Percentiles rank a stretch among this genome's conserved stretches.
Evolutionary conservation across 2,329 filamentous ascomycete genomes (phyloP).

Genomic region (Xylaria sp.): DNA sequence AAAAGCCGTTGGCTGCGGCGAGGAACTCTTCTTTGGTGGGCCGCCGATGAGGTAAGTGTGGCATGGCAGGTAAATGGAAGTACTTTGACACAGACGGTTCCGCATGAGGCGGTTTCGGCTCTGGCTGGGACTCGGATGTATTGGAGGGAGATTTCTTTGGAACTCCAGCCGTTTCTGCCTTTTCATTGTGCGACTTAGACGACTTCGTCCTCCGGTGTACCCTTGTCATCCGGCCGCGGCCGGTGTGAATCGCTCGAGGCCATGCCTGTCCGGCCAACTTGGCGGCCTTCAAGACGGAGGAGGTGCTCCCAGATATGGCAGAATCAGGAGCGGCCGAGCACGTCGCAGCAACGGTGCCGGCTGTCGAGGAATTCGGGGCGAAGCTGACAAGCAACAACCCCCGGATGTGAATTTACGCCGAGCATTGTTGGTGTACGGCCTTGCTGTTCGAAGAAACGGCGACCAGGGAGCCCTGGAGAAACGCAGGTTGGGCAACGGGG

Average conservation of each 20-base stretch:
- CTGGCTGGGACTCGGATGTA: constrained; percentile 36
- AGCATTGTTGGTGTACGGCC: constrained; percentile 54
- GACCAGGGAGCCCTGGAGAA: constrained; percentile 46
- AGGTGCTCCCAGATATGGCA: constrained; percentile 43
- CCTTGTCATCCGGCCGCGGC: constrained; percentile 40
- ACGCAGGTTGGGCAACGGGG: constrained; percentile 38
- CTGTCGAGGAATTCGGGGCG: constrained; percentile 53
- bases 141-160: constrained; percentile 30
- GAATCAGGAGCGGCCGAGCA: constrained; percentile 56
- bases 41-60: constrained; percentile 84
- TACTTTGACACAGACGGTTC: constrained; percentile 66
- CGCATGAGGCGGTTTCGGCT: constrained; percentile 39
- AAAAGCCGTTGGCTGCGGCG: constrained; percentile 90
- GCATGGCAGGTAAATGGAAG: constrained; percentile 61
- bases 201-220: constrained; percentile 48
- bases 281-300: constrained; percentile 50
- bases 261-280: constrained; percentile 54
- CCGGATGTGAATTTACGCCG: constrained; percentile 66
- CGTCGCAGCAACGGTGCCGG: constrained; percentile 54
- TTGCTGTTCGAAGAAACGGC: constrained; percentile 45
- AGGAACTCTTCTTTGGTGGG: constrained; percentile 94
- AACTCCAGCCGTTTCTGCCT: constrained; percentile 33
- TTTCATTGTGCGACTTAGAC: constrained; percentile 48
- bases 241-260: constrained; percentile 50
- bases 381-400: constrained; percentile 64